Evolutionary conservation across 768 basidiomycete species (phyloP).

Genomic region (Mycena galopus): DNA sequence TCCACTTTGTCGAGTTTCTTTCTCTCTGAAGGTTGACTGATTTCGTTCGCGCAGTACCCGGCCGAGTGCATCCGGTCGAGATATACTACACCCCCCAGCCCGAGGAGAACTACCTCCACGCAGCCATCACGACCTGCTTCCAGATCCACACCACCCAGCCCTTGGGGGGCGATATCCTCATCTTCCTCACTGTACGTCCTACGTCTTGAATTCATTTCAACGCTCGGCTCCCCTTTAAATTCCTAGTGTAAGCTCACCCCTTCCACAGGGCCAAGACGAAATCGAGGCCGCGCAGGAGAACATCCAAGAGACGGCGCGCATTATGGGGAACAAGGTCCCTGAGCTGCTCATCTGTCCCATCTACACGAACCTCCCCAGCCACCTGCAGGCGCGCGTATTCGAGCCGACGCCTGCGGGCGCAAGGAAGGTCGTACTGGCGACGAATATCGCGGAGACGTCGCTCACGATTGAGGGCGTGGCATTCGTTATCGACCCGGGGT

Average conservation of each 20-base stretch:
- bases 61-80: conserved; percentile 97
- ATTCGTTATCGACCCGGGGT: too few relatives aligned
- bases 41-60: conserved; percentile 79
- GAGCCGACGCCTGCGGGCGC: too few relatives aligned
- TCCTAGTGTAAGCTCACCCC: conserved; percentile 80
- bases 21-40: too few relatives aligned
- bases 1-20: neutral
- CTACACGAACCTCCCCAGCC: too few relatives aligned
- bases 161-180: neutral
- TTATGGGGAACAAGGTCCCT: too few relatives aligned
- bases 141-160: conserved; percentile 77
- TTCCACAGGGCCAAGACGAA: conserved; percentile 98
- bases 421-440: too few relatives aligned
- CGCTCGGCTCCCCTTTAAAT: too few relatives aligned
- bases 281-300: conserved; percentile 98
- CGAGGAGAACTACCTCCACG: conserved; percentile 95
- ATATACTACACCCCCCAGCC: conserved; percentile 98
- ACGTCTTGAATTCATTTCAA: too few relatives aligned
- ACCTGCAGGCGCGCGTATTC: too few relatives aligned
- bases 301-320: conserved; percentile 97
- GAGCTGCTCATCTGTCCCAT: too few relatives aligned
- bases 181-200: conserved; percentile 11
- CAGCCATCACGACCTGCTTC: conserved; percentile 97
- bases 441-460: too few relatives aligned
- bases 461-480: too few relatives aligned